Evolutionary conservation across 2,329 filamentous ascomycete genomes (phyloP).

Genomic region (Ustulina deusta): DNA sequence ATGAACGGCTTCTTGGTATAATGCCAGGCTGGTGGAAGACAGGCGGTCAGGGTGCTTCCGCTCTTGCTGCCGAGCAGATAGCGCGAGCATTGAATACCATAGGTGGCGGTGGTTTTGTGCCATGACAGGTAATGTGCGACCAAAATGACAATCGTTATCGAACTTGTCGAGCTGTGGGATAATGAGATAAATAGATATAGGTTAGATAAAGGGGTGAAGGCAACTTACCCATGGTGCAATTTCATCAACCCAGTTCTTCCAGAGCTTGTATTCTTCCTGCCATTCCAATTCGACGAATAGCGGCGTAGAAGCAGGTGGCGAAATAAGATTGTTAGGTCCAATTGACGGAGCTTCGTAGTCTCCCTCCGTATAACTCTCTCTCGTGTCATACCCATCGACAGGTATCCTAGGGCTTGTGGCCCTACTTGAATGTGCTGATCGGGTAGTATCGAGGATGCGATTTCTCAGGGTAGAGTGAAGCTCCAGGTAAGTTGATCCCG

Average conservation of each 20-base stretch:
- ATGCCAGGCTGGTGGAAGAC: conserved; percentile 13
- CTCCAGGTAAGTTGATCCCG: conserved; percentile 4
- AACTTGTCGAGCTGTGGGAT: background rate
- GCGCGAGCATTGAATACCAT: conserved; percentile 10
- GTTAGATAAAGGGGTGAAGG: background rate
- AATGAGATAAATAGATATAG: background rate
- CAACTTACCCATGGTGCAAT: conserved; percentile 14
- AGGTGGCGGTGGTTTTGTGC: conserved; percentile 3
- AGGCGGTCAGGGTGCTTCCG: conserved; percentile 3
- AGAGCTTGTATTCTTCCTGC: conserved; percentile 18
- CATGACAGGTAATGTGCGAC: conserved; percentile 2
- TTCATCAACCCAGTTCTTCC: conserved; percentile 24
- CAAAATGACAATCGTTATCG: conserved; percentile 7
- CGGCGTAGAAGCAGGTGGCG: background rate
- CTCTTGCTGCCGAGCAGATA: conserved; percentile 20
- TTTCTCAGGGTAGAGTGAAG: conserved; percentile 6
- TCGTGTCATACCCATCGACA: background rate
- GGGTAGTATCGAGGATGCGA: background rate
- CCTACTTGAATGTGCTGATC: background rate
- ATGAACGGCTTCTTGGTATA: conserved; percentile 21
- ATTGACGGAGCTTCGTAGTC: background rate
- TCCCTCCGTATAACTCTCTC: background rate
- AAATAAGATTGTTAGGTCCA: background rate
- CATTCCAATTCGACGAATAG: conserved; percentile 1
- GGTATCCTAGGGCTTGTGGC: background rate